Conservation (phyloP, 2,329 filamentous ascomycete genomes). For the Ophiostoma ulmi region DNA sequence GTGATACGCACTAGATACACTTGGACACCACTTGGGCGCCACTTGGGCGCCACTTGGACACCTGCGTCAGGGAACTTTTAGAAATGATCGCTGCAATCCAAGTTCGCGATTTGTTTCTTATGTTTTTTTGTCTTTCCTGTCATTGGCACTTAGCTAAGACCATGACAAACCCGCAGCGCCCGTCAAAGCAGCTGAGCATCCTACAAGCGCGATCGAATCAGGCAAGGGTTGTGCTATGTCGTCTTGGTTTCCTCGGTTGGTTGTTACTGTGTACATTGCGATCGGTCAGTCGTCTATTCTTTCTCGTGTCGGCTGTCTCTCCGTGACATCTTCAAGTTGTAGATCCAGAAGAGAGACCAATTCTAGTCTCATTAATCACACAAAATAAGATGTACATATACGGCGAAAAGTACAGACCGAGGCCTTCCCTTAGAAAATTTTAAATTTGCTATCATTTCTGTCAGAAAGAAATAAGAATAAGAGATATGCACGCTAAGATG, state of each 20-base stretch:
- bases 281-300: not conserved
- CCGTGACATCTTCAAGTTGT: not conserved
- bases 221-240: not conserved
- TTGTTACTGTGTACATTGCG: not conserved
- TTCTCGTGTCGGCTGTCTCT: not conserved
- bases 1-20: not conserved
- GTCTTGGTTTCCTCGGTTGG: not conserved
- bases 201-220: not conserved
- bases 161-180: constrained; percentile 1
- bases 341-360: not conserved
- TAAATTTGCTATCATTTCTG: not conserved
- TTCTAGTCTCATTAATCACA: not conserved
- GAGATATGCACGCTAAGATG: constrained; percentile 11
- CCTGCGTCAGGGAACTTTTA: not conserved
- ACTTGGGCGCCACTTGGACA: not conserved
- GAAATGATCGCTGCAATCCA: not conserved
- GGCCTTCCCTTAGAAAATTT: not conserved
- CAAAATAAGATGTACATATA: not conserved
- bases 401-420: not conserved
- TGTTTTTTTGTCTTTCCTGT: not conserved
- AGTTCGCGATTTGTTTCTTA: not conserved
- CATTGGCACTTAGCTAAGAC: not conserved
- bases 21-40: not conserved
- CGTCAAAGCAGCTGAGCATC: not conserved
- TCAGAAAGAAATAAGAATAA: not conserved